Conservation (phyloP, 2,329 filamentous ascomycete genomes). For the Stachybotrys echinatus region DNA sequence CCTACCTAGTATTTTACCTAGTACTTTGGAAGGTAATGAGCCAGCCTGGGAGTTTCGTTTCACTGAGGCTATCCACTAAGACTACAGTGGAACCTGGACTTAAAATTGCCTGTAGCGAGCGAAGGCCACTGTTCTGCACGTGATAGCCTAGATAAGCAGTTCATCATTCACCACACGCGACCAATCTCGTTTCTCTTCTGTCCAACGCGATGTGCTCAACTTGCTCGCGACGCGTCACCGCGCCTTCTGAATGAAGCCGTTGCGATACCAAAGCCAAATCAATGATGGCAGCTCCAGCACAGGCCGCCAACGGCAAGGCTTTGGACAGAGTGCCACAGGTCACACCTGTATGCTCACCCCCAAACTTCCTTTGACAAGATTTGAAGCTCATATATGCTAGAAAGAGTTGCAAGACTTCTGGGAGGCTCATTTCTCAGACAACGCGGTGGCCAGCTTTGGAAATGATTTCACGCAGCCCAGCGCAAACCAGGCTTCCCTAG, state of each 20-base stretch:
- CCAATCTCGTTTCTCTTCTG: no score
- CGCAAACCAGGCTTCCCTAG: slow-evolving; percentile 16
- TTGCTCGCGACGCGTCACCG: no score
- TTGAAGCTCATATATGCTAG: slow-evolving; percentile 31
- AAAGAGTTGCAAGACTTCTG: slow-evolving; percentile 56
- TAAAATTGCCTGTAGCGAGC: no score
- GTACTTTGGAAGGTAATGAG: no score
- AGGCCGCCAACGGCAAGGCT: neutral
- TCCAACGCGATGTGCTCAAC: no score
- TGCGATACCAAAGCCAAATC: neutral
- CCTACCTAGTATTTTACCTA: no score
- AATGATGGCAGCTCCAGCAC: neutral
- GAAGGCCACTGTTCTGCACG: no score
- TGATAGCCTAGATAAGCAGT: no score
- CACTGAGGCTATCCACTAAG: no score
- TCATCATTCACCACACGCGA: no score
- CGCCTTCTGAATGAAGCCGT: neutral
- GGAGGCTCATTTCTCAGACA: slow-evolving; percentile 50
- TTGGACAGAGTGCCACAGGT: neutral
- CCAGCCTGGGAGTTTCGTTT: no score
- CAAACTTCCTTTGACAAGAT: neutral
- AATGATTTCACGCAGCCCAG: slow-evolving; percentile 36
- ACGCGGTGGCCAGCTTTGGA: slow-evolving; percentile 40
- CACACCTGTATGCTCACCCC: neutral
- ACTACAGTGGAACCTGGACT: no score